Evolutionary conservation across 139 green algal species (phyloP), one percentile per base, ranked within the genome.

Genomic region (Auxenochlorella protothecoides): DNA sequence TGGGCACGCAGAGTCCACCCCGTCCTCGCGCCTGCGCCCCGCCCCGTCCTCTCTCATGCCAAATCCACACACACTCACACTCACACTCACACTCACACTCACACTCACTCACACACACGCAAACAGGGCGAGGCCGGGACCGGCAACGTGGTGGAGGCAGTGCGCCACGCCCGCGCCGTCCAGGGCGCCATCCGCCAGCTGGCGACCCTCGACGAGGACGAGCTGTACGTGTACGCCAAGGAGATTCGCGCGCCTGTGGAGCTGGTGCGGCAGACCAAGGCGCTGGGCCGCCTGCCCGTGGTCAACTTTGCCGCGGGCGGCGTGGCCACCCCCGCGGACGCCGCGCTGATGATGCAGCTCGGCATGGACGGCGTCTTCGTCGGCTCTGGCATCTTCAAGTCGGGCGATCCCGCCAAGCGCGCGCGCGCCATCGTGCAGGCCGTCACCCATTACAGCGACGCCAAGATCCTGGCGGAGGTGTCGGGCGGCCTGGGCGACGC

Each of bases 281-380:
- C 79, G 66, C 79, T 96, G 55, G 89, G 89, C 69, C 86, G 94
- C 69, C 85, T 99, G 71, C 94, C 94, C 1, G 95, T 99, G 3
- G 95, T 99, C 44, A 99, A 99, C 89, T 99, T 99, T 85, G 95
- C 95, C n/a, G 95, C 95, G 6, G 95, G 95, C 54, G 95, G 94
- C 65, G 94, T 99, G 52, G 90, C 95, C 55, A 99, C 95, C 5
- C 95, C 95, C n/a, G 95, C 95, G 9, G 95, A 99, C 77, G 95
- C 95, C 3, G 95, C 95, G 5, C 81, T 99, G n/a, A 99, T 99
- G 94, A 97, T 96, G 91, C 73, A 96, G 85, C 92, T 99, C 68
- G 95, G 95, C 71, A 89, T 97, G 78, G 95, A 99, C 76, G 95
- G 94, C 68, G 95, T 99, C 66, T 99, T 99, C 83, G 95, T 99